Evolutionary conservation across 768 basidiomycete species (phyloP).

Genomic region (Coprinellus micaceus): DNA sequence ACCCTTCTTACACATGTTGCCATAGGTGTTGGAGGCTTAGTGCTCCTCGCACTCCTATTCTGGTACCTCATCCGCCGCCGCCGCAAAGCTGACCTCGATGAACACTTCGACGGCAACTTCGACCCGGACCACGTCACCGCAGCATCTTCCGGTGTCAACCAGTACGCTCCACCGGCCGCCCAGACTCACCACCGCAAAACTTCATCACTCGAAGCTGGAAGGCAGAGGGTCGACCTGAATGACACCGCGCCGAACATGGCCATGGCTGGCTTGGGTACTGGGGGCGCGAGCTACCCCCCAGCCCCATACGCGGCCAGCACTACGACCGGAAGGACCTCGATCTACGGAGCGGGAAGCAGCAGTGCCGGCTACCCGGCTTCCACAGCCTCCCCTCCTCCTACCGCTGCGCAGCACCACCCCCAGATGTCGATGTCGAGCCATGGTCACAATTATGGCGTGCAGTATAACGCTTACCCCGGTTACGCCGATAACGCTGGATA

Average conservation of each 20-base stretch:
- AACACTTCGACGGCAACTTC: slow-evolving; percentile 39
- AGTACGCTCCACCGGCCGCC: neutral
- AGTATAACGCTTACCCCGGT: too few relatives aligned
- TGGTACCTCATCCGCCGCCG: slow-evolving; percentile 27
- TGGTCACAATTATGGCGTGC: too few relatives aligned
- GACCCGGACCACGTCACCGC: slow-evolving; percentile 30
- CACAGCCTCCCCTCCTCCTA: neutral
- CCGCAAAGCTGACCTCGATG: slow-evolving; percentile 16
- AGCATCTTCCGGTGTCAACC: neutral
- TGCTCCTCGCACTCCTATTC: slow-evolving; percentile 19
- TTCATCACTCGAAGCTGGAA: neutral
- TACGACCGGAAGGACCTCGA: neutral
- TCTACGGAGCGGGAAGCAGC: neutral
- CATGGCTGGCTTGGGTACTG: neutral
- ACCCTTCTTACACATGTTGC: neutral
- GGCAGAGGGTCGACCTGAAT: too few relatives aligned
- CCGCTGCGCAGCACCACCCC: neutral
- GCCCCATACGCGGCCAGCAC: neutral
- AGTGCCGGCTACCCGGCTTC: neutral
- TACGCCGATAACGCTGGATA: too few relatives aligned
- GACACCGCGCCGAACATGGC: neutral
- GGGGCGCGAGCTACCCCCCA: neutral
- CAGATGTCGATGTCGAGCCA: slow-evolving; percentile 1
- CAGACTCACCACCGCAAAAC: neutral
- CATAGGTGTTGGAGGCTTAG: slow-evolving; percentile 27